Evolutionary conservation across 2,329 filamentous ascomycete genomes (phyloP), one percentile per base, ranked within the genome.

Genomic region (Cordyceps javanica): DNA sequence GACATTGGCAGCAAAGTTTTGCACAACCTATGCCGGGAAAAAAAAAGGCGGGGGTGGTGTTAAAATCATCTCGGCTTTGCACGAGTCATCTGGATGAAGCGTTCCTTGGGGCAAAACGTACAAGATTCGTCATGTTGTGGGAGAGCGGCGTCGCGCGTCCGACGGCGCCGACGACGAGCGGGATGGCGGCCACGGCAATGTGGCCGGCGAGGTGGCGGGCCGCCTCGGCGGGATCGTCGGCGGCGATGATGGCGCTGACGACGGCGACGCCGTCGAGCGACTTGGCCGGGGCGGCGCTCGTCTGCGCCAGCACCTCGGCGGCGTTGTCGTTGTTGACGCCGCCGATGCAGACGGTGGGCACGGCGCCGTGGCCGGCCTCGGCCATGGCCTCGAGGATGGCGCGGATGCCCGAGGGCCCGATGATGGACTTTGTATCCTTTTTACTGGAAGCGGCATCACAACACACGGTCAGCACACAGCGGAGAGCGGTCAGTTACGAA

Each of bases 111-210:
- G 19, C n/a, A 4, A 9, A 5, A 58, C 68, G 52, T 62, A 77
- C 93, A 54, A 92, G 80, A 70, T 97, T 97, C 55, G 94, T 97
- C 90, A 97, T 97, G 73, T 96, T 97, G 74, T 97, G 93, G 52
- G 88, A 89, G 23, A 97, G 79, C 0, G 92, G 91, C 58, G 82
- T 86, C 44, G 73, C 77, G 2, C 76, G 70, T 5, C 82, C 82
- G 49, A 96, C 81, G 6, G 78, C 77, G 59, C 75, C 76, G 44
- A 95, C 77, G 19, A 89, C 73, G 41, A 66, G 66, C 2, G 72
- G 72, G 10, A 72, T 65, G 56, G 71, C 74, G 59, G 92, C 78
- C 13, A 87, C 77, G 1, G 75, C 67, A 14, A 74, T 67, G 36
- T 65, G 62, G 26, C 58, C 57, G 13, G 75, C 70, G 13, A 97